Evolutionary conservation across 1,284 basidiomycete genomes (phyloP).

Genomic region (Ganoderma sp.): DNA sequence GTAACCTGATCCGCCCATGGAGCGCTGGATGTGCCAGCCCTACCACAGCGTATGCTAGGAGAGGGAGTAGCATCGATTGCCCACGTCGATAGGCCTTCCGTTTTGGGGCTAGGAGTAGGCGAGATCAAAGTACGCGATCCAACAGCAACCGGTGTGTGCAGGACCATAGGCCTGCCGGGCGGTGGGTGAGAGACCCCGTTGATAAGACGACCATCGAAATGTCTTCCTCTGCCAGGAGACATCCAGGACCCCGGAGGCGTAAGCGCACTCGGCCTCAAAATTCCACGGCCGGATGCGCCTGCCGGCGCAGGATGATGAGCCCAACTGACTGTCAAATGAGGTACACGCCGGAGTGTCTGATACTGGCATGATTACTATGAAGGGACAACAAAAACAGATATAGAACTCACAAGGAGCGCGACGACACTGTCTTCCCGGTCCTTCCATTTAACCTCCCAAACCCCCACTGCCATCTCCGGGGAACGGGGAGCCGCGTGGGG

Average conservation of each 20-base stretch:
- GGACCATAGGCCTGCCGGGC: not conserved
- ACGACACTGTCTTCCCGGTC: conserved; percentile 75
- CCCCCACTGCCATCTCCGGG: conserved; percentile 58
- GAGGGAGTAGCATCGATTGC: not conserved
- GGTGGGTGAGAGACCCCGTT: not conserved
- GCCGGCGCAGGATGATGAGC: conserved; percentile 53
- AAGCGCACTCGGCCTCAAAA: not conserved
- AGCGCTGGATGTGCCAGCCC: not conserved
- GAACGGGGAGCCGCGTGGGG: conserved; percentile 63
- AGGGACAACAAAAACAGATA: not conserved
- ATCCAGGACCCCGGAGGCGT: conserved; percentile 2
- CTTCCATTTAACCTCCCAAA: conserved; percentile 80
- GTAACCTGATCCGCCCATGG: conserved; percentile 27
- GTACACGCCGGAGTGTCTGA: conserved; percentile 69
- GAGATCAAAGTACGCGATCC: conserved; percentile 1
- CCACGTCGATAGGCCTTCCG: not conserved
- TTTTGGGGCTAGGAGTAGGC: not conserved
- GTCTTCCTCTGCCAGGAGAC: not conserved
- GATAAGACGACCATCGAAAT: conserved; percentile 1
- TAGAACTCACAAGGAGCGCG: conserved; percentile 61
- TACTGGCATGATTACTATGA: not conserved
- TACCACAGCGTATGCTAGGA: not conserved
- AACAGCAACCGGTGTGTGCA: not conserved
- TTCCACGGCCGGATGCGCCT: not conserved
- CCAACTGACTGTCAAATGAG: conserved; percentile 79